These are phyloP conservation scores for Flaveria robusta DNA, from an alignment of 129 eudicot genomes.

Conservation along the genomic window DNA sequence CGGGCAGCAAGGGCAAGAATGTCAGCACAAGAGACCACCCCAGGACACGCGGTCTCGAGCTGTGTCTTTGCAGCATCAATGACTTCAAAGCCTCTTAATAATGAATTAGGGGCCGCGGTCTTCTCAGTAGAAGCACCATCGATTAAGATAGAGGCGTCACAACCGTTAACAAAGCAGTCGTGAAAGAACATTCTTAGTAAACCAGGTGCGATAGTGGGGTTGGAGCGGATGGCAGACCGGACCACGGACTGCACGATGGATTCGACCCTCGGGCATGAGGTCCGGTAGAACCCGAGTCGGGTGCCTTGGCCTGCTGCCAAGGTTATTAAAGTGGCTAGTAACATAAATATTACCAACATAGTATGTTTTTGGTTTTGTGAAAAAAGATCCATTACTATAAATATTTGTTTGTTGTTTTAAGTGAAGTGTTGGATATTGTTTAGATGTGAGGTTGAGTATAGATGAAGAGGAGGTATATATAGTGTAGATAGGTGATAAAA, in stretches of 20 bases:
- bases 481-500: not conserved
- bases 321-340: conserved; percentile 27
- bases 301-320: conserved; percentile 41
- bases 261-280: conserved; percentile 56
- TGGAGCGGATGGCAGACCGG: conserved; percentile 37
- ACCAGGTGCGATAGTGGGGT: conserved; percentile 33
- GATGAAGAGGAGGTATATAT: conserved; percentile 1
- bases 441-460: conserved; percentile 4
- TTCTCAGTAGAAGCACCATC: conserved; percentile 47
- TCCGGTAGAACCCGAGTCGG: conserved; percentile 47
- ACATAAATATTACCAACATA: conserved; percentile 14
- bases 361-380: not conserved
- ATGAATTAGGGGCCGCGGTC: conserved; percentile 44
- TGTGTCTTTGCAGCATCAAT: conserved; percentile 30
- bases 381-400: not conserved
- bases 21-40: conserved; percentile 36
- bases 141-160: conserved; percentile 24
- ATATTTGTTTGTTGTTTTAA: not conserved
- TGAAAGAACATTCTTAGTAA: conserved; percentile 31
- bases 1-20: conserved; percentile 38
- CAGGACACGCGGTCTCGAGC: conserved; percentile 19
- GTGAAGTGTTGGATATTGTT: not conserved
- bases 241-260: conserved; percentile 49
- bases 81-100: conserved; percentile 60
- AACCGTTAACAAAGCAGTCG: conserved; percentile 27